Evolutionary conservation across 495 filamentous ascomycete species (phyloP), one percentile per base, ranked within the genome.

Genomic region (Neurospora tetrasperma): DNA sequence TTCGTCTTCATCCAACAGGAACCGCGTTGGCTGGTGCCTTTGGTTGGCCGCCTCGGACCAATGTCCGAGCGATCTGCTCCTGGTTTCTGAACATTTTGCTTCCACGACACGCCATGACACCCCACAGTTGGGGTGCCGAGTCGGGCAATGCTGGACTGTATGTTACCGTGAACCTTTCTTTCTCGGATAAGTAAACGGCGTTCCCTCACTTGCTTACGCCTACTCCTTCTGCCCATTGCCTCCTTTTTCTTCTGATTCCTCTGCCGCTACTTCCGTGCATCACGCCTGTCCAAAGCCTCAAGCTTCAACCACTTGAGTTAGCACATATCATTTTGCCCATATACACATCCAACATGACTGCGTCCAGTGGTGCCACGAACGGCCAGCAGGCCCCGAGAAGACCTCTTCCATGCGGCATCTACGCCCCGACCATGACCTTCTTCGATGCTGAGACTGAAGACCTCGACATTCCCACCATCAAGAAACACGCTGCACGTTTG

Each of bases 371-470:
- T 68, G 73, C 70, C 43, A 73, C 72, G 71, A 83, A 83, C 74
- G 79, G 81, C 73, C 81, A 82, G 77, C 77, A 78, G 75, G 77
- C 81, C 75, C 59, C 84, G 43, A 83, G 82, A 71, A 88, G 89
- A 62, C 88, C 92, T 74, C 89, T 96, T 69, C 92, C 91, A 16
- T 90, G 90, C 75, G 94, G 94, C 78, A 94, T 94, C 79, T 96
- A 96, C 81, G 91, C 92, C 73, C 94, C 94, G 23, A 95, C 92
- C 41, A 93, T 94, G 89, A 96, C 93, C 74, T 96, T 97, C 83
- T 96, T 97, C 84, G 86, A 94, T 78, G 86, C 90, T 16, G 84
- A 88, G 42, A 94, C 91, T 66, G 93, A 97, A 82, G 90, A 96
- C 20, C 87, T 97, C 77, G 93, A 97, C 78, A 87, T 93, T 75